Conservation (phyloP, 176 grass and related monocot species). For the Areca catechu region DNA sequence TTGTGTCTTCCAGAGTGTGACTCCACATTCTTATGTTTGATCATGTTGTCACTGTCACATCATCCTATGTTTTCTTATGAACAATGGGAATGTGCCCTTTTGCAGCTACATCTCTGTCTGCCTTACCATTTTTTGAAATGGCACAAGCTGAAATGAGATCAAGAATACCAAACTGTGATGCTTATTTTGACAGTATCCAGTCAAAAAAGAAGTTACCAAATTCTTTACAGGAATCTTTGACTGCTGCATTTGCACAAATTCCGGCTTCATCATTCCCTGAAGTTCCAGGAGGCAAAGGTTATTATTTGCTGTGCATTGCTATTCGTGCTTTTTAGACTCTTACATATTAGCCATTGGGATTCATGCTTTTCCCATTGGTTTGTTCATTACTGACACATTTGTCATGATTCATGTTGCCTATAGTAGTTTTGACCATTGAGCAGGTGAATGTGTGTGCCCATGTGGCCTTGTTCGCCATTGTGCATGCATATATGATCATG, state of each 20-base stretch:
- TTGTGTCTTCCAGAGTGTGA: no score
- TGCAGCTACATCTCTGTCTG: no score
- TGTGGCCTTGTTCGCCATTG: no score
- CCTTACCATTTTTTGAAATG: constrained; percentile 24
- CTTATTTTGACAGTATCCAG: constrained; percentile 87
- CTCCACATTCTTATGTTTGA: no score
- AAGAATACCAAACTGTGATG: constrained; percentile 54
- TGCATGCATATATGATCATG: no score
- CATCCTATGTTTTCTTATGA: no score
- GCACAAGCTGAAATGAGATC: constrained; percentile 15
- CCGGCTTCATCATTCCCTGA: constrained; percentile 71
- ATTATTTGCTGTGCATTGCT: not conserved
- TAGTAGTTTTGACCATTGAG: no score
- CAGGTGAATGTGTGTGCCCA: no score
- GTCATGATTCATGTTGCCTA: no score
- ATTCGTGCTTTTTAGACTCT: not conserved
- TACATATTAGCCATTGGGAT: not conserved
- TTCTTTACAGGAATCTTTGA: constrained; percentile 65
- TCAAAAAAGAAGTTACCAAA: constrained; percentile 79
- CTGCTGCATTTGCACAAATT: constrained; percentile 65
- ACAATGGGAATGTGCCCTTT: no score
- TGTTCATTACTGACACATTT: no score
- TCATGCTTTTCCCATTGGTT: constrained; percentile 10
- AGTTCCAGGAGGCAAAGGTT: constrained; percentile 78
- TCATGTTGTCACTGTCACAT: no score